Evolutionary conservation across 139 green algal genomes (phyloP).

Genomic region (Yamagishiella unicocca): DNA sequence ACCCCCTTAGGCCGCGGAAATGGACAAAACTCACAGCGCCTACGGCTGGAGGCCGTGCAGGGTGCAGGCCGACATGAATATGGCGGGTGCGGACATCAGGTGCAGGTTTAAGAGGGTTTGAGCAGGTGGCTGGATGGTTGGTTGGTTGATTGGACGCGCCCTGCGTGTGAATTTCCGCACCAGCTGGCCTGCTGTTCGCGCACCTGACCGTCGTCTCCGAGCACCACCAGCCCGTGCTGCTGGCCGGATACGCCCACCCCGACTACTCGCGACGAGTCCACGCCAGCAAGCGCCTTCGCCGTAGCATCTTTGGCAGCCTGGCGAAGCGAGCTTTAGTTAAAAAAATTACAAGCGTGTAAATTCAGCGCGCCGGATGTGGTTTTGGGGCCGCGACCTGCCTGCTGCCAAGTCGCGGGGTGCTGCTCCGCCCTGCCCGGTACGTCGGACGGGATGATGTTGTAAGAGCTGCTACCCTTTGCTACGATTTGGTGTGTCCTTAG

Average conservation of each 20-base stretch:
- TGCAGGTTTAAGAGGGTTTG: no score
- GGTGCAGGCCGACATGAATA: no score
- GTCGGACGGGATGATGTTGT: constrained; percentile 62
- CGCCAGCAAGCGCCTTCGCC: constrained; percentile 47
- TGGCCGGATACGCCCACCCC: constrained; percentile 88
- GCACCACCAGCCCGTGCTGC: constrained; percentile 90
- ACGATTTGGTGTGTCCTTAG: constrained; percentile 57
- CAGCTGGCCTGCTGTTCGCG: not conserved
- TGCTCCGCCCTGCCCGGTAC: constrained; percentile 84
- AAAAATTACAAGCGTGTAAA: not conserved
- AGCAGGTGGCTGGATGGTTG: not conserved
- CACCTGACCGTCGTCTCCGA: constrained; percentile 67
- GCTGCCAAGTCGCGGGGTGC: constrained; percentile 78
- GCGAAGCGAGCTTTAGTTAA: not conserved
- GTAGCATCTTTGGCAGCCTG: constrained; percentile 46
- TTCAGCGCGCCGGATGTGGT: not conserved
- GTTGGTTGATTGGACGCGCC: not conserved
- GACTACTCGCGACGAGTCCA: constrained; percentile 55
- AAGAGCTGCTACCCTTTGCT: constrained; percentile 58
- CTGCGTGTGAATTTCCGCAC: no score
- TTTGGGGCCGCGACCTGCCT: constrained; percentile 54
- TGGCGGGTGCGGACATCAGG: no score
- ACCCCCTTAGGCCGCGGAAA: no score
- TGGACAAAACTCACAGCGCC: no score
- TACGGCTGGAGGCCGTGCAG: no score